Conservation (phyloP, 140 eudicot species). For the Bidens hawaiensis region DNA sequence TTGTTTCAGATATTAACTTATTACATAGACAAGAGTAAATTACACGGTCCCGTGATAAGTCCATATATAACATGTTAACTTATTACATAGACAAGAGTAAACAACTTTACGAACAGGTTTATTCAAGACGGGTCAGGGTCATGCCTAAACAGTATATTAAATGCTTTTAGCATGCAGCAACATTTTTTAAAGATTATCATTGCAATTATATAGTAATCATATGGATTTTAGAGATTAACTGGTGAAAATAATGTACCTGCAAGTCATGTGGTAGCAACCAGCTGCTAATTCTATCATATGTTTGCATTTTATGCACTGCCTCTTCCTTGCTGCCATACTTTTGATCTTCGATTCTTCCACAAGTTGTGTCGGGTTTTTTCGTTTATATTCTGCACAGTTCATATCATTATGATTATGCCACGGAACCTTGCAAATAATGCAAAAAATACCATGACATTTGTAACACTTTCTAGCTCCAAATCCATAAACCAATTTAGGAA, state of each 20-base stretch:
- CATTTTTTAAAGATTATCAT: too few relatives aligned
- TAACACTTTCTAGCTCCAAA: conserved; percentile 45
- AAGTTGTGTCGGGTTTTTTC: conserved; percentile 32
- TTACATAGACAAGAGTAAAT: too few relatives aligned
- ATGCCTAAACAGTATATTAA: too few relatives aligned
- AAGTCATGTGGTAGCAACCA: conserved; percentile 90
- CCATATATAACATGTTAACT: too few relatives aligned
- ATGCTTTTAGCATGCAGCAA: too few relatives aligned
- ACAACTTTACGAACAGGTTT: too few relatives aligned
- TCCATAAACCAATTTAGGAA: conserved; percentile 7
- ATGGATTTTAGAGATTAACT: too few relatives aligned
- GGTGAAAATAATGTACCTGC: conserved; percentile 48
- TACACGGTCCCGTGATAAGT: too few relatives aligned
- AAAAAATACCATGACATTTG: conserved; percentile 28
- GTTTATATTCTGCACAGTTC: conserved; percentile 44
- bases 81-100: too few relatives aligned
- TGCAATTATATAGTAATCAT: too few relatives aligned
- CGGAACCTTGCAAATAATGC: conserved; percentile 59
- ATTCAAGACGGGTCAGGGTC: too few relatives aligned
- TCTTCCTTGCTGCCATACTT: conserved; percentile 64
- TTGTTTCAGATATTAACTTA: too few relatives aligned
- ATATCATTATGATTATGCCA: conserved; percentile 58
- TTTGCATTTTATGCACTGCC: conserved; percentile 75
- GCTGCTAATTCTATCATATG: conserved; percentile 39
- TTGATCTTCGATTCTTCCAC: conserved; percentile 54